Evolutionary conservation across 2,329 filamentous ascomycete genomes (phyloP).

Genomic region (Diaporthe vaccinii): DNA sequence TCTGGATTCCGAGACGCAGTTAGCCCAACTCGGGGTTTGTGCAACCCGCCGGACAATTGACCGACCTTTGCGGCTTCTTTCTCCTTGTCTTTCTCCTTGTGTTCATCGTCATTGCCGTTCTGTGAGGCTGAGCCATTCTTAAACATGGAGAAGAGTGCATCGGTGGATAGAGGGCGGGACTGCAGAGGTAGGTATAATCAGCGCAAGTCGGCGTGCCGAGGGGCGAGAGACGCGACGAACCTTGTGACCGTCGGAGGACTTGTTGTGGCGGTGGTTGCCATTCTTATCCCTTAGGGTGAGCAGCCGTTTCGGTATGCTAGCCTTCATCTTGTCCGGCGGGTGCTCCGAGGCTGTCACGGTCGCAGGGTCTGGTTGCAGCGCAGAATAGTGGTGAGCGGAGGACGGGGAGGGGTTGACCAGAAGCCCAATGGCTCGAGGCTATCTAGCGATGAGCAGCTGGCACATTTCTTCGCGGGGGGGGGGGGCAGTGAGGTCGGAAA

Average conservation of each 20-base stretch:
- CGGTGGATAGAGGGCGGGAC: conserved; percentile 66
- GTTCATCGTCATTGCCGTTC: conserved; percentile 66
- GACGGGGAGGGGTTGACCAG: conserved; percentile 38
- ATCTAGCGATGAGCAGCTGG: conserved; percentile 37
- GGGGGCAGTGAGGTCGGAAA: not conserved
- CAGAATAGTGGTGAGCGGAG: conserved; percentile 19
- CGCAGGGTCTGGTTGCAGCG: conserved; percentile 23
- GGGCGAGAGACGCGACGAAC: conserved; percentile 52
- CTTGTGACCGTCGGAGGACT: conserved; percentile 68
- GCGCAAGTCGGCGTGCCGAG: conserved; percentile 13
- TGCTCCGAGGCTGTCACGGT: conserved; percentile 15
- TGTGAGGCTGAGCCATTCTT: conserved; percentile 71
- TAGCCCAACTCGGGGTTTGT: not conserved
- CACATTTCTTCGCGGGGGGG: conserved; percentile 38
- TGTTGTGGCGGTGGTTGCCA: conserved; percentile 64
- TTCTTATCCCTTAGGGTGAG: conserved; percentile 79
- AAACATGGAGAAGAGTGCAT: conserved; percentile 75
- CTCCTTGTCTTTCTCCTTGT: conserved; percentile 66
- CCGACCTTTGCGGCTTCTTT: conserved; percentile 57
- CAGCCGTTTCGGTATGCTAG: conserved; percentile 71
- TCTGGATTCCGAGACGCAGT: conserved; percentile 48
- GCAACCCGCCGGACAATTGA: not conserved
- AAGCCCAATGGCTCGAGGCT: conserved; percentile 43
- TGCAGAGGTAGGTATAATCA: conserved; percentile 48
- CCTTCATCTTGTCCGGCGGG: conserved; percentile 61